Evolutionary conservation across 2,329 filamentous ascomycete genomes (phyloP).

Genomic region (Cercospora sp.): DNA sequence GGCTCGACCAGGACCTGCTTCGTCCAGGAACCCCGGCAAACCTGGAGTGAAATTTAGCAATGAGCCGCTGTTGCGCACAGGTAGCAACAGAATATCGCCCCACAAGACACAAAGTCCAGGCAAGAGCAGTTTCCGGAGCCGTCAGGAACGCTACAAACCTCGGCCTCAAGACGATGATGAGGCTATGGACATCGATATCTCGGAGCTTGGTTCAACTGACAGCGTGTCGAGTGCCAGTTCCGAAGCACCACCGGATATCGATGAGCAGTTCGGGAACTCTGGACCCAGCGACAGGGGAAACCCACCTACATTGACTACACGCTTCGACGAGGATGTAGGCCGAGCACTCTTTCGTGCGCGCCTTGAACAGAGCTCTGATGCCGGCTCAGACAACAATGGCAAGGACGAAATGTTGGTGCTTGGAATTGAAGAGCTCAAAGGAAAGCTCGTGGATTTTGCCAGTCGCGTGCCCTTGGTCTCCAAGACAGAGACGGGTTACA

Average conservation of each 20-base stretch:
- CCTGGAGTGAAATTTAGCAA: neutral
- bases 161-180: neutral
- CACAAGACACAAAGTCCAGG: neutral
- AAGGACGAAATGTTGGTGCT: constrained; percentile 7
- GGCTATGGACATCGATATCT: neutral
- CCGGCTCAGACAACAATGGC: constrained; percentile 6
- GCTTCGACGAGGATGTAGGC: neutral
- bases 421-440: constrained; percentile 9
- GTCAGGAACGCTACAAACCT: neutral
- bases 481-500: neutral
- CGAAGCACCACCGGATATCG: neutral
- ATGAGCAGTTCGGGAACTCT: neutral
- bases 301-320: neutral
- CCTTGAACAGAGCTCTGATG: neutral
- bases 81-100: neutral
- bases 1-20: neutral
- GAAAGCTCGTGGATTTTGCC: neutral
- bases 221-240: neutral
- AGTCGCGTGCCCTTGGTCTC: neutral
- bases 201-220: neutral
- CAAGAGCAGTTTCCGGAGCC: neutral
- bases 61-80: neutral
- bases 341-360: neutral
- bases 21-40: neutral
- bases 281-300: neutral